phyloP scores from a whole-genome alignment of 495 filamentous ascomycete species.

The Trichoderma asperelloides region DNA sequence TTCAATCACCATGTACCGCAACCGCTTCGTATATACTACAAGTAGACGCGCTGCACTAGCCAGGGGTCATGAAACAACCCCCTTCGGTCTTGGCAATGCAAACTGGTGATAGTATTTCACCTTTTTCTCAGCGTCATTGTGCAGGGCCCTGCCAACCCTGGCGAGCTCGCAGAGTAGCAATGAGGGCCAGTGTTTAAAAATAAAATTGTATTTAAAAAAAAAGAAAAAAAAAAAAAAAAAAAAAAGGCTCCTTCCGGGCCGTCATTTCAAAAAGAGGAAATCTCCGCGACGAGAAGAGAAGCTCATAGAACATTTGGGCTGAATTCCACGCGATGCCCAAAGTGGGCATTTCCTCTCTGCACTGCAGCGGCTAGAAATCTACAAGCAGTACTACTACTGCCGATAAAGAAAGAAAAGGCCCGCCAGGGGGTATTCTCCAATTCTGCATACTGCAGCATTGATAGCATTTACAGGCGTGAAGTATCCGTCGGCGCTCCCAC shows the following conservation, averaged over 20 bases:
- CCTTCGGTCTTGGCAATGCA: not conserved
- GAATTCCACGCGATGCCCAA: no score
- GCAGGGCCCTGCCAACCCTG: not conserved
- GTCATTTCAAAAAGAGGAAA: not conserved
- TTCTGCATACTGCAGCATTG: no score
- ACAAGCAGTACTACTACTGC: no score
- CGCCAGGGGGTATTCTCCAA: no score
- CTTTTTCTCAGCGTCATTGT: not conserved
- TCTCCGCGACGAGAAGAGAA: not conserved
- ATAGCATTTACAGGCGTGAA: no score
- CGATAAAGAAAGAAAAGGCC: no score
- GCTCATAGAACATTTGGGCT: not conserved
- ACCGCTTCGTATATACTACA: not conserved
- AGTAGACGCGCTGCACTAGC: not conserved
- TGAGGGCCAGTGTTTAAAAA: no score
- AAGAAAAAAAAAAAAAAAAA: no score
- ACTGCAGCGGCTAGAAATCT: no score
- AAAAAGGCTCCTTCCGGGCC: not conserved
- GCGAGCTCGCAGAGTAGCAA: not conserved
- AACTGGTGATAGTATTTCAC: not conserved
- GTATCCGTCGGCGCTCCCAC: no score
- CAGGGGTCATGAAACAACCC: constrained; percentile 2
- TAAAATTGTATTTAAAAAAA: no score
- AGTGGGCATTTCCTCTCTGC: no score
- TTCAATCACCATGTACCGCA: not conserved